A percentile compares a stretch with the other conserved stretches of the same genome.
These are phyloP conservation scores for Xylaria flabelliformis DNA, from an alignment of 495 filamentous ascomycete species.

Conservation along the genomic window DNA sequence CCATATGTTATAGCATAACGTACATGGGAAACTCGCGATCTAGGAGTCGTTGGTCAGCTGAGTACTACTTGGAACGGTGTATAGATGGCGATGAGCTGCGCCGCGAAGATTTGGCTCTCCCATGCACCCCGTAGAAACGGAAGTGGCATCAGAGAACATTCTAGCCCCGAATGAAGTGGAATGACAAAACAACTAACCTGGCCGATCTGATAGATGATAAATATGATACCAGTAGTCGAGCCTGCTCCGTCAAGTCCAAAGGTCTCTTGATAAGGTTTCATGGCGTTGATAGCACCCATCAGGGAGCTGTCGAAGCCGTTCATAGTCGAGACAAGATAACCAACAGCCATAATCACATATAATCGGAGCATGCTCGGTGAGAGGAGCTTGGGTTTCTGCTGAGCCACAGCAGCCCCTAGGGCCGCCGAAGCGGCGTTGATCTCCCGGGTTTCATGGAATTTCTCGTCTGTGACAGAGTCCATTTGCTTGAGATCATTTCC, in stretches of 20 bases:
- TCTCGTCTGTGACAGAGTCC: slow-evolving; percentile 22
- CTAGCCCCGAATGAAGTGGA: not conserved
- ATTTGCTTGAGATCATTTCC: slow-evolving; percentile 10
- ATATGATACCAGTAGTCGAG: slow-evolving; percentile 39
- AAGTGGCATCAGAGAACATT: not conserved
- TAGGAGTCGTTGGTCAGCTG: not conserved
- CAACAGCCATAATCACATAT: slow-evolving; percentile 50
- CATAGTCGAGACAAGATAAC: slow-evolving; percentile 56
- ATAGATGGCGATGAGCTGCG: not conserved
- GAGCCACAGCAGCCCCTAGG: slow-evolving; percentile 48
- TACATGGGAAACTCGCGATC: slow-evolving; percentile 49
- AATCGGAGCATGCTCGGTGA: slow-evolving; percentile 57
- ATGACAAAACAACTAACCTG: slow-evolving; percentile 29
- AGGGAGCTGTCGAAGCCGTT: slow-evolving; percentile 54
- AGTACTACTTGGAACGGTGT: not conserved
- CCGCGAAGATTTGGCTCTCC: not conserved
- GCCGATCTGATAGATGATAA: slow-evolving; percentile 55
- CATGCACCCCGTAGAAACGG: not conserved
- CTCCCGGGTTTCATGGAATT: slow-evolving; percentile 21
- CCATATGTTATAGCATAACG: not conserved
- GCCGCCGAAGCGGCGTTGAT: slow-evolving; percentile 44
- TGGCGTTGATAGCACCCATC: slow-evolving; percentile 53
- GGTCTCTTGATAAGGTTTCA: slow-evolving; percentile 50
- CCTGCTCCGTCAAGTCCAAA: slow-evolving; percentile 48
- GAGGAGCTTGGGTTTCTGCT: slow-evolving; percentile 50